Conservation (phyloP, 441 rosid species). For the Geranium incanum region DNA sequence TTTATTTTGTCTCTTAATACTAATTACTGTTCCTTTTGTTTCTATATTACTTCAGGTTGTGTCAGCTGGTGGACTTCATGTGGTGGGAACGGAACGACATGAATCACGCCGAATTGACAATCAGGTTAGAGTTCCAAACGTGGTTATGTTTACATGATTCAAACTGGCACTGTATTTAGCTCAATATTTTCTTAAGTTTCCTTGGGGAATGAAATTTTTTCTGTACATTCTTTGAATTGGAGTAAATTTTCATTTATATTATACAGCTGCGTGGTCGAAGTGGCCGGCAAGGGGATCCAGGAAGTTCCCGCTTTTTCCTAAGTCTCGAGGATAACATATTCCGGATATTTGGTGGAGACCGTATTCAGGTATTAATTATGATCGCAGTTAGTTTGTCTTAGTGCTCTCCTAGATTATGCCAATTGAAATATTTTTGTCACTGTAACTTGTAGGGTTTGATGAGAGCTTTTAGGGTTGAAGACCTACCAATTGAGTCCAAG, state of each 20-base stretch:
- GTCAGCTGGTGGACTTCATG: slow-evolving; percentile 91
- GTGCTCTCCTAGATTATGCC: slow-evolving; percentile 13
- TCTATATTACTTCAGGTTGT: slow-evolving; percentile 50
- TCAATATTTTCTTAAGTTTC: not conserved
- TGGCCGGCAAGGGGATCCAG: slow-evolving; percentile 99
- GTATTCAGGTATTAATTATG: slow-evolving; percentile 64
- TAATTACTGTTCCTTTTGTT: slow-evolving; percentile 15
- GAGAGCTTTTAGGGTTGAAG: slow-evolving; percentile 96
- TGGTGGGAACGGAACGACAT: slow-evolving; percentile 88
- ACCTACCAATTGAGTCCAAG: slow-evolving; percentile 86
- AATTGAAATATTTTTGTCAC: slow-evolving; percentile 18
- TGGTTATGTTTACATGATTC: not conserved
- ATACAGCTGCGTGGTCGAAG: slow-evolving; percentile 82
- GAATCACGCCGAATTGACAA: slow-evolving; percentile 92
- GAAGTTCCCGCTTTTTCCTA: slow-evolving; percentile 91
- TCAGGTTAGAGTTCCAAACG: slow-evolving; percentile 45
- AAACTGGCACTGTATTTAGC: slow-evolving; percentile 3
- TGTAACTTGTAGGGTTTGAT: slow-evolving; percentile 68
- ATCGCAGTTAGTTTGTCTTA: slow-evolving; percentile 14
- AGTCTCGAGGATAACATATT: slow-evolving; percentile 98
- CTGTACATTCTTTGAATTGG: not conserved
- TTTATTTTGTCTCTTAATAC: slow-evolving; percentile 11
- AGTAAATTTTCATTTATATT: slow-evolving; percentile 12
- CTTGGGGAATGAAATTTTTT: slow-evolving; percentile 4
- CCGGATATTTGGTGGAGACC: slow-evolving; percentile 85